phyloP scores from a whole-genome alignment of 164 flowering plant genomes.

The Cinnamomum micranthum region DNA sequence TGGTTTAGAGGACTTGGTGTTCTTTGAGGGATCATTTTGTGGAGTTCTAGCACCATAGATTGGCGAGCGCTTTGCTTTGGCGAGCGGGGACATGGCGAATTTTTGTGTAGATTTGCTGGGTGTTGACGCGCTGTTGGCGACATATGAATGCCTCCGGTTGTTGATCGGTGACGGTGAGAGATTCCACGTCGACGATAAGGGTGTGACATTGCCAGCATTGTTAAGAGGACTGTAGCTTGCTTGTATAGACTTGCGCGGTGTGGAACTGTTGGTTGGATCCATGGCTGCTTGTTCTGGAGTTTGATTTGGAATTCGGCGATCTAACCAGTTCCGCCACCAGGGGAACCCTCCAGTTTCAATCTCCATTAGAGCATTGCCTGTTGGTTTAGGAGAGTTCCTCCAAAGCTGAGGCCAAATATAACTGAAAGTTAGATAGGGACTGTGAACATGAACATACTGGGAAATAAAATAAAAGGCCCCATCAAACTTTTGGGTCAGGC shows the following conservation, averaged over 20 bases:
- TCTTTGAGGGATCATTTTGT: conserved; percentile 19
- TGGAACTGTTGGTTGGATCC: conserved; percentile 25
- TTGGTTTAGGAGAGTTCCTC: conserved; percentile 49
- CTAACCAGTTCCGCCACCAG: conserved; percentile 96
- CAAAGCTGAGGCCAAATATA: conserved; percentile 30
- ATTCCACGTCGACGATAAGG: not conserved
- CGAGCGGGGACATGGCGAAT: conserved; percentile 49
- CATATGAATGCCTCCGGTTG: conserved; percentile 18
- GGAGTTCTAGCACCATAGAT: conserved; percentile 15
- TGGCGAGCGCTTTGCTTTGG: conserved; percentile 20
- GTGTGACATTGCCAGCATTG: not conserved
- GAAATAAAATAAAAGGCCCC: not conserved
- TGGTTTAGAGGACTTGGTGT: conserved; percentile 35
- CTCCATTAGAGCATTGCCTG: conserved; percentile 37
- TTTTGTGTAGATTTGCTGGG: conserved; percentile 39
- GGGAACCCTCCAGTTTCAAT: conserved; percentile 52
- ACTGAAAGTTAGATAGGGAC: not conserved
- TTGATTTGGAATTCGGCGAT: conserved; percentile 47
- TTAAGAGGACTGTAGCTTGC: not conserved
- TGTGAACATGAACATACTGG: not conserved
- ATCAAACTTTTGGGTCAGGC: no score
- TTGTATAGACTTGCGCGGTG: conserved; percentile 41
- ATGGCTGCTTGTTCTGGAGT: conserved; percentile 27
- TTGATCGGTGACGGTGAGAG: conserved; percentile 21
- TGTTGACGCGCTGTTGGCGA: conserved; percentile 4